Base-by-base conservation (phyloP, 1,139 yeast species). In the Yamadazyma atlantica region DNA sequence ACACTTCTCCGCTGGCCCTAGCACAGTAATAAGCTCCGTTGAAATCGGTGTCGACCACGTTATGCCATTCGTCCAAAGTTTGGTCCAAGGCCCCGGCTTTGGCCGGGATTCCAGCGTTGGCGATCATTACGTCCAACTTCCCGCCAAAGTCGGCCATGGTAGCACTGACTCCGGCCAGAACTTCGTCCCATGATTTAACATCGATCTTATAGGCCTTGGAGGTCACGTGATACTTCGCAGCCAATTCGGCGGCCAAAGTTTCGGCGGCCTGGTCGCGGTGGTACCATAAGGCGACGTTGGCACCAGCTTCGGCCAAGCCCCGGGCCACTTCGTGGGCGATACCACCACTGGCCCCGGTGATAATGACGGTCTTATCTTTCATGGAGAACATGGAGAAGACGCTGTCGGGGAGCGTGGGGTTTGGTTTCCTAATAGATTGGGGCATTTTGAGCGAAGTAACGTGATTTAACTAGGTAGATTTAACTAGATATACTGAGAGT, bases 301-400 rank as follows among this genome's bases (percentile, higher is more conserved):
- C 94, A 36, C 95, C 95, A 4, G 90, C 90, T 64, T 85, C 89
- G 36, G 90, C 87, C 54, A 70, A 85, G 0, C 85, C 92, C 54
- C 79, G 83, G 31, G 94, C 94, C 34, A 85, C 83, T 16, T 83
- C 86, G 46, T 67, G 70, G 12, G 95, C 95, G 53, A 86, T 86
- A 19, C 95, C 95, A 27, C 84, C 75, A 12, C 90, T 80, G 7
- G 90, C 83, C 29, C 96, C 96, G 12, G 95, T 85, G 49, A 87
- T 75, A 24, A 85, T 78, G 36, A 90, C 89, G 16, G 82, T 83
- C 60, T 84, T 85, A 16, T 89, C 90, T 66, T 80, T 82, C 49
- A 85, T 66, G 4, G 80, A 75, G 53, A 80, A 79, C 46, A 78
- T 60, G 25, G 74, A 77, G 34, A 73, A 53, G 35, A 66, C 64